Conservation (phyloP, 371 early-diverging fungal genomes). For the Actinomortierella ambigua region DNA sequence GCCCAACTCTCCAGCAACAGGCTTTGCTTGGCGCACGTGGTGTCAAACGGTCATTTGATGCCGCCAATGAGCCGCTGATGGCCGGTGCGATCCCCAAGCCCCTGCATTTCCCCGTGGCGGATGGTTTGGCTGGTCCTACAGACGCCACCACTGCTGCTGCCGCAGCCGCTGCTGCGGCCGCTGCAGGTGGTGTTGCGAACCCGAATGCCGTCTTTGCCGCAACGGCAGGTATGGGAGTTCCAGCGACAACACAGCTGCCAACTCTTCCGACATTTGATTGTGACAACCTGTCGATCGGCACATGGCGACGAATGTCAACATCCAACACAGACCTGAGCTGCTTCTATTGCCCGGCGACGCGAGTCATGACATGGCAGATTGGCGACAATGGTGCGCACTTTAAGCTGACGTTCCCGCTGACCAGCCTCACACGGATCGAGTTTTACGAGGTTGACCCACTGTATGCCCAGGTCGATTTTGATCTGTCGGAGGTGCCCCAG, state of each 20-base stretch:
- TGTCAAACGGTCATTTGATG: conserved; percentile 43
- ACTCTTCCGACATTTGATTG: conserved; percentile 51
- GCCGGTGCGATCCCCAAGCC: conserved; percentile 38
- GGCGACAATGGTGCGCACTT: conserved; percentile 70
- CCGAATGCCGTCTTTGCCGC: conserved; percentile 30
- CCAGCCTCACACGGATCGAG: conserved; percentile 61
- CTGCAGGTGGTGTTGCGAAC: conserved; percentile 27
- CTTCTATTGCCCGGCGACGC: conserved; percentile 55
- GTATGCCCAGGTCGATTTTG: conserved; percentile 61
- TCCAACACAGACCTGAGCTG: conserved; percentile 65
- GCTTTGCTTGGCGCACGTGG: conserved; percentile 37
- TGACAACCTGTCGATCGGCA: conserved; percentile 72
- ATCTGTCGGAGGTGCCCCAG: conserved; percentile 62
- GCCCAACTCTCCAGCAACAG: conserved; percentile 32
- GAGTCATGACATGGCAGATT: conserved; percentile 75
- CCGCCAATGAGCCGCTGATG: conserved; percentile 30
- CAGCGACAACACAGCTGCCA: conserved; percentile 35
- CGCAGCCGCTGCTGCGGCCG: conserved; percentile 12
- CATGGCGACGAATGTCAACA: conserved; percentile 79
- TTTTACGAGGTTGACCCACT: conserved; percentile 58
- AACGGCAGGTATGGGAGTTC: conserved; percentile 14
- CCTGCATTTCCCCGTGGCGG: conserved; percentile 39
- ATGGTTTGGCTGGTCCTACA: conserved; percentile 26
- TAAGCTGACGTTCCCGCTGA: conserved; percentile 73
- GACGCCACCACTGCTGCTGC: too few species aligned